Base-by-base conservation (phyloP, 768 basidiomycete genomes). In the Phallus indusiatus region DNA sequence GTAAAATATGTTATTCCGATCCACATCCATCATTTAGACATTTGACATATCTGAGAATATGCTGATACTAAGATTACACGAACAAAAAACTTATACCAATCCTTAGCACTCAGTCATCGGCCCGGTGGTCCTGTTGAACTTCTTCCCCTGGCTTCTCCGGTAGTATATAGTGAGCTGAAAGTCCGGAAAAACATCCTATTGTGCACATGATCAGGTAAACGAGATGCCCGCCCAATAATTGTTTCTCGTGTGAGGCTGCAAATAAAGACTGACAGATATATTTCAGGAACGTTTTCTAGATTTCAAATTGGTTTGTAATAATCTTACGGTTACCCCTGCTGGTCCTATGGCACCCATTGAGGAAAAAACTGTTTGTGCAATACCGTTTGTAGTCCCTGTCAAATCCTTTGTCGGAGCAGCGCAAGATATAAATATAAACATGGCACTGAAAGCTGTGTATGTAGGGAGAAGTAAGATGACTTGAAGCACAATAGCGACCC, bases 401-500 rank as follows among this genome's bases (percentile, higher is more conserved):
- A 53, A 33, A 9, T 35, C 48, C 24, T 47, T 49, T 9, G 57
- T 59, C 10, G 61, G 61, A 17, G 61, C 37, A 8, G 61, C 47
- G 56, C 34, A 18, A 5, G 48, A 53, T 14, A 61, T 54, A 35
- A 61, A 61, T 21, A 57, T 57, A 50, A 61, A 61, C 48, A 61
- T 61, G 6, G 47, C 28, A 63, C 62, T 61, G 37, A 59, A 64
- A 20, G 56, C 37, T 34, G 61, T 62, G 34, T 61, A 55, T 21
- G 48, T 54, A 21, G 56, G 47, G 16, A 58, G 56, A 35, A 58
- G 58, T 42, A 61, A 20, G 6, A 62, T 37, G 16, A 62, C 42
- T 17, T 55, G 46, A 8, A 58, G 17, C 5, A 51, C 34, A 12
- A 64, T 16, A 5, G 76, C 61, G 5, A 65, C 61, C 81, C 81